These are phyloP conservation scores for Ceratocystis destructans DNA, from an alignment of 2,329 filamentous ascomycete species.

Conservation along the genomic window DNA sequence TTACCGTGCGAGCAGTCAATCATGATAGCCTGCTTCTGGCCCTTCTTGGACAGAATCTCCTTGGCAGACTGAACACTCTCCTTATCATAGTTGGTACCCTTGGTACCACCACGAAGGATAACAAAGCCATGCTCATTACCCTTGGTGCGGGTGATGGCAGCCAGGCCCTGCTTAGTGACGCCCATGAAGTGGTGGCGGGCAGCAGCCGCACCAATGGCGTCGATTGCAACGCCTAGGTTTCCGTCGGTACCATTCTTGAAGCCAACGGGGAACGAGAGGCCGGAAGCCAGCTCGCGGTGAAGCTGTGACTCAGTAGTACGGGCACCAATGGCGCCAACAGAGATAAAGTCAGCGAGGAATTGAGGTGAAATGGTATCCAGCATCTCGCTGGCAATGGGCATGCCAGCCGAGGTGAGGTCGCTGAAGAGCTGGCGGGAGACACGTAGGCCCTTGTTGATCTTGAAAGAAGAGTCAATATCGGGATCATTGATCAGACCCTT, in stretches of 20 bases:
- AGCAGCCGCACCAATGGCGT: conserved; percentile 79
- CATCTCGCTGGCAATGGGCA: conserved; percentile 97
- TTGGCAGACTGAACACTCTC: conserved; percentile 68
- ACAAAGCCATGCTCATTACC: conserved; percentile 98
- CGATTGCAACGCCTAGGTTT: conserved; percentile 77
- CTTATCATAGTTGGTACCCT: conserved; percentile 86
- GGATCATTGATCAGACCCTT: conserved; percentile 99
- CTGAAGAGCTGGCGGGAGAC: conserved; percentile 88
- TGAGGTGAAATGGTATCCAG: conserved; percentile 97
- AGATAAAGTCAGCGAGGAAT: conserved; percentile 92
- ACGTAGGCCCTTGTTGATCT: conserved; percentile 96
- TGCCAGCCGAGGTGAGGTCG: conserved; percentile 71
- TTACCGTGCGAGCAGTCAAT: conserved; percentile 92
- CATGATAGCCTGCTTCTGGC: conserved; percentile 83
- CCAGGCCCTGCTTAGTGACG: conserved; percentile 93
- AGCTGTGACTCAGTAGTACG: conserved; percentile 94
- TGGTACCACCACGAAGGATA: conserved; percentile 80
- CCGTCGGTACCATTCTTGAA: conserved; percentile 99
- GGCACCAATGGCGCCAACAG: conserved; percentile 86
- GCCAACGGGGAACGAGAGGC: conserved; percentile 90
- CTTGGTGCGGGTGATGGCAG: conserved; percentile 81
- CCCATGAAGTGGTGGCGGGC: conserved; percentile 95
- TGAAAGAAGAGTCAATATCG: conserved; percentile 90
- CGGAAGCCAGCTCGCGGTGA: conserved; percentile 88
- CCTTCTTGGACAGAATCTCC: conserved; percentile 67